A percentile compares a stretch with the other conserved stretches of the same genome.
phyloP scores from a whole-genome alignment of 2,329 filamentous ascomycete species.

The Alternaria triticimaculans region DNA sequence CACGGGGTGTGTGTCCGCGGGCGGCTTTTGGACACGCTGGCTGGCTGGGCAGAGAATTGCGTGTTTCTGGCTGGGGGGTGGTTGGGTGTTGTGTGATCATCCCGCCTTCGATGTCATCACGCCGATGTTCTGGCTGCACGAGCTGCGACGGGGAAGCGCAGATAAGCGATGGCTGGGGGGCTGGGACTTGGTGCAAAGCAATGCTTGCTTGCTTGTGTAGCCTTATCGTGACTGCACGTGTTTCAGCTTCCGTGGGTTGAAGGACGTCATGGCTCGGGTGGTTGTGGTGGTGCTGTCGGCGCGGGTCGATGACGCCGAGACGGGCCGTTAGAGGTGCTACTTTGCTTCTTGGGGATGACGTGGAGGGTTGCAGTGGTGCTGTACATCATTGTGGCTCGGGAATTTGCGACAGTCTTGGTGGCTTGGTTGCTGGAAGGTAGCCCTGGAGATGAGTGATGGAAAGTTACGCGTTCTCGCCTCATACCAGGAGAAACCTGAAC shows the following conservation, averaged over 20 bases:
- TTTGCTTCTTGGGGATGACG: neutral
- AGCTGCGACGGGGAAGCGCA: neutral
- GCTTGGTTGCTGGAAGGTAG: neutral
- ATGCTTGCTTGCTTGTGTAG: neutral
- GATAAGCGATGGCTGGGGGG: conserved; percentile 4
- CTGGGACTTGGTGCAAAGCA: neutral
- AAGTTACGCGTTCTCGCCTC: neutral
- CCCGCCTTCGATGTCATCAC: conserved; percentile 6
- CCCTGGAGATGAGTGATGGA: neutral
- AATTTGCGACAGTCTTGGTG: neutral
- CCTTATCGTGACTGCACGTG: conserved; percentile 5
- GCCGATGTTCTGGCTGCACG: neutral
- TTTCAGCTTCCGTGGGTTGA: conserved; percentile 3
- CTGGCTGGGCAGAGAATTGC: neutral
- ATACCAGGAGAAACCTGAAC: neutral
- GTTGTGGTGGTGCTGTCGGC: neutral
- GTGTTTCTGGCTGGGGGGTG: neutral
- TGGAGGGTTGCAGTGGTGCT: conserved; percentile 4
- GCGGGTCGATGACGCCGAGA: conserved; percentile 9
- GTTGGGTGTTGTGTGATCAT: conserved; percentile 1
- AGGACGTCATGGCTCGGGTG: conserved; percentile 4
- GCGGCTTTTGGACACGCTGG: neutral
- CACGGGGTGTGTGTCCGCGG: neutral
- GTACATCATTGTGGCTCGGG: neutral
- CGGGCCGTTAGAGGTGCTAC: conserved; percentile 5